A percentile compares a stretch with the other conserved stretches of the same genome.
These are phyloP conservation scores for Cokeromyces recurvatus DNA, from an alignment of 371 early-diverging fungal genomes.

Conservation along the genomic window DNA sequence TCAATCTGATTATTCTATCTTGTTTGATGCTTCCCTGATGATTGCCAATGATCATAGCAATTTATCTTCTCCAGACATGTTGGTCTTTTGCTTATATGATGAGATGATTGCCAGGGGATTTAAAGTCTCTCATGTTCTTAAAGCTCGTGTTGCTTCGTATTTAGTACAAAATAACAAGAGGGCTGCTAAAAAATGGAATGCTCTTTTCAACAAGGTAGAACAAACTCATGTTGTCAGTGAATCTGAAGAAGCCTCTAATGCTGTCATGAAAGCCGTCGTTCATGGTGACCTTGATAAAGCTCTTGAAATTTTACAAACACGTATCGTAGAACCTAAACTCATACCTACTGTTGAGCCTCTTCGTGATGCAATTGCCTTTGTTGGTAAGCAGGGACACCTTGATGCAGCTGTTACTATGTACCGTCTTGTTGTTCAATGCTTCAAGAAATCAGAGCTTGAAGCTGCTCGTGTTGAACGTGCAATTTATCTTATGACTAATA, in stretches of 20 bases:
- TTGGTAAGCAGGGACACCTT: slow-evolving; percentile 42
- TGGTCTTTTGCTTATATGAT: slow-evolving; percentile 10
- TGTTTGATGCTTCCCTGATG: slow-evolving; percentile 17
- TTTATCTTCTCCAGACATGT: slow-evolving; percentile 8
- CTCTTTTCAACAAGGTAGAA: slow-evolving; percentile 8
- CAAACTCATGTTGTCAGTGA: too few species aligned
- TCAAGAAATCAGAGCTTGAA: slow-evolving; percentile 18
- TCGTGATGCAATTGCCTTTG: slow-evolving; percentile 41
- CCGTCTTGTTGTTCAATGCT: slow-evolving; percentile 20
- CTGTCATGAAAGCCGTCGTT: slow-evolving; percentile 23
- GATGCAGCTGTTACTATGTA: slow-evolving; percentile 29
- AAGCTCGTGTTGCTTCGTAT: slow-evolving; percentile 11
- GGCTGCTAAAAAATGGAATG: slow-evolving; percentile 16
- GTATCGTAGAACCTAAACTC: slow-evolving; percentile 7
- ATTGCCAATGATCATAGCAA: slow-evolving; percentile 7
- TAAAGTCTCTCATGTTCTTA: neutral
- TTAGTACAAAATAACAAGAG: slow-evolving; percentile 12
- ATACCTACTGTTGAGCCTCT: slow-evolving; percentile 30
- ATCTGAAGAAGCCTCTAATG: slow-evolving; percentile 8
- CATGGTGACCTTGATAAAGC: slow-evolving; percentile 17
- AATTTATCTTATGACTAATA: slow-evolving; percentile 38
- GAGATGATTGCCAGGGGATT: slow-evolving; percentile 11
- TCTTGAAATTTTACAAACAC: slow-evolving; percentile 13
- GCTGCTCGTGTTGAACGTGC: slow-evolving; percentile 17
- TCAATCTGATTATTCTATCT: slow-evolving; percentile 13